A percentile compares a stretch with the other conserved stretches of the same genome.
Conservation (phyloP, 495 filamentous ascomycete species). For the Rostrohypoxylon terebratum region DNA sequence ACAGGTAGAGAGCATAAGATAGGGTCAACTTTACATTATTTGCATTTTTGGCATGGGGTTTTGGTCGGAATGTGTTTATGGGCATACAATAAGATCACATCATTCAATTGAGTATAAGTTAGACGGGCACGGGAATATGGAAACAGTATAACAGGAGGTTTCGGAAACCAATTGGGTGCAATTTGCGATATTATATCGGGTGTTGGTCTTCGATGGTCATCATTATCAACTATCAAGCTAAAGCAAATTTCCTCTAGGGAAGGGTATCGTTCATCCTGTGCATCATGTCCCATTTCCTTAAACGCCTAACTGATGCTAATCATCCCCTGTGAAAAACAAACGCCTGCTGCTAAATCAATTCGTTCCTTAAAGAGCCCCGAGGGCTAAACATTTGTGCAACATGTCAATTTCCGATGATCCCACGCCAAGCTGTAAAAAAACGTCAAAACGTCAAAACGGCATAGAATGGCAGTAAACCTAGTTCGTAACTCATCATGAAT, state of each 20-base stretch:
- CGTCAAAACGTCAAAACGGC: not conserved
- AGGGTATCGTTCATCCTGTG: constrained; percentile 33
- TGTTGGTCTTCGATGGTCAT: not conserved
- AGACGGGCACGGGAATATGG: constrained; percentile 5
- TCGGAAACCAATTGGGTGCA: constrained; percentile 3
- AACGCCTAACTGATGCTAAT: constrained; percentile 32
- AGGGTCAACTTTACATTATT: constrained; percentile 18
- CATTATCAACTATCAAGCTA: constrained; percentile 18
- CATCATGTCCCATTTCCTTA: constrained; percentile 1
- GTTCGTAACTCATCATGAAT: constrained; percentile 11
- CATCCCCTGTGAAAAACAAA: constrained; percentile 7
- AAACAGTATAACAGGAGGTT: not conserved
- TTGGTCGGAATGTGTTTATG: not conserved
- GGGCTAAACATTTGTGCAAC: not conserved
- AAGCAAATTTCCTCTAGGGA: constrained; percentile 35
- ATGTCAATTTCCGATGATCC: not conserved
- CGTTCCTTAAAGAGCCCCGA: not conserved
- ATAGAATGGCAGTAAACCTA: not conserved
- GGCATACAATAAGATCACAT: constrained; percentile 22
- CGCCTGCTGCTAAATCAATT: not conserved
- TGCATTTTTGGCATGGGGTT: constrained; percentile 25
- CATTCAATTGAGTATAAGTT: constrained; percentile 16
- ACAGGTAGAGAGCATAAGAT: constrained; percentile 20
- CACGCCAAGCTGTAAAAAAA: not conserved
- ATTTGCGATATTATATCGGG: not conserved